These are phyloP conservation scores for Sugiyamaella neomexicana DNA, from an alignment of 1,139 yeast species.

Conservation along the genomic window DNA sequence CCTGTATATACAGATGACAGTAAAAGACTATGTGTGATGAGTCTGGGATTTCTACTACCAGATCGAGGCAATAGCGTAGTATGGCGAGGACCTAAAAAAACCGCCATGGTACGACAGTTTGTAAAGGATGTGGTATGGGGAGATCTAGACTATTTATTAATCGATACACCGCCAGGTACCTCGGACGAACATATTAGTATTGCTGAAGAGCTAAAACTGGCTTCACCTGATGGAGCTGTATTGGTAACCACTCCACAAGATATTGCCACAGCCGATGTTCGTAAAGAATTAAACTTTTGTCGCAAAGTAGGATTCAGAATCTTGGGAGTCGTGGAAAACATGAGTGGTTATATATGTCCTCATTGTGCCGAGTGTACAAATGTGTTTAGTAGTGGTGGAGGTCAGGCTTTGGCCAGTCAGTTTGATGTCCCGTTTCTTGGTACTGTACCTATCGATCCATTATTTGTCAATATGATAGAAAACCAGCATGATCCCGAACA, in stretches of 20 bases:
- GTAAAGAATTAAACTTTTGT: conserved; percentile 92
- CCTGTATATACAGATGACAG: conserved; percentile 61
- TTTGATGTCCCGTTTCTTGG: conserved; percentile 72
- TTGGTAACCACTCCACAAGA: conserved; percentile 96
- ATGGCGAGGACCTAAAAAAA: conserved; percentile 98
- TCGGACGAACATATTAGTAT: conserved; percentile 97
- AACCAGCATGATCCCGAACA: conserved; percentile 32
- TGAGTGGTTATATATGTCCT: conserved; percentile 97
- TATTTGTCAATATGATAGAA: conserved; percentile 82
- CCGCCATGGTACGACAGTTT: conserved; percentile 96
- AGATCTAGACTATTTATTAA: conserved; percentile 70
- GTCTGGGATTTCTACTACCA: conserved; percentile 84
- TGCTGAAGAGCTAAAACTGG: conserved; percentile 80
- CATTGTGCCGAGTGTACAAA: conserved; percentile 84
- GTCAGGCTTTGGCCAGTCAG: conserved; percentile 62
- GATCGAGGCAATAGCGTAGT: conserved; percentile 89
- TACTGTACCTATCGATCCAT: conserved; percentile 88
- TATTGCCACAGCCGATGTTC: conserved; percentile 89
- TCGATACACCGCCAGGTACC: conserved; percentile 99
- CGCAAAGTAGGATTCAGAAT: conserved; percentile 77
- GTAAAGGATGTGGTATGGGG: conserved; percentile 92
- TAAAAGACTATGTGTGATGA: conserved; percentile 58
- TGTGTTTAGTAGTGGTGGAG: conserved; percentile 95
- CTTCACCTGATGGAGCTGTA: conserved; percentile 86
- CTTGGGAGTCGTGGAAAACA: conserved; percentile 88